Evolutionary conservation across 805 yeast species (phyloP).

Genomic region (Scheffersomyces coipomensis): DNA sequence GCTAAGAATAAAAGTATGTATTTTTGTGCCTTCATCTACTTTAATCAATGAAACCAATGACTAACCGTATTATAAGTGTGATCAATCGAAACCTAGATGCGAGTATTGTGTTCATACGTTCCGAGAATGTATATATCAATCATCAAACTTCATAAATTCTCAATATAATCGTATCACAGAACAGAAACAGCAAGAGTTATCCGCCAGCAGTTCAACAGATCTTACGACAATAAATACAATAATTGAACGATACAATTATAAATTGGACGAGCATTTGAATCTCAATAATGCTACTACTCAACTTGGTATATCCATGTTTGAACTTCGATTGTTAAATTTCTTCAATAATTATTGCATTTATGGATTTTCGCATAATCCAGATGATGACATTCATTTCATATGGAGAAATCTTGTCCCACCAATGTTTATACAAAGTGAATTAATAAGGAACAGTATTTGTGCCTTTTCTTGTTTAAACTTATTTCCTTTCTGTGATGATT

Average conservation of each 20-base stretch:
- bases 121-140: constrained; percentile 6
- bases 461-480: constrained; percentile 23
- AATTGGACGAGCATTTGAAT: too few species aligned
- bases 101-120: constrained; percentile 31
- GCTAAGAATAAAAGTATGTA: constrained; percentile 29
- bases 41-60: too few species aligned
- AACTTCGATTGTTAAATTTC: constrained; percentile 14
- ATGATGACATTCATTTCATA: constrained; percentile 14
- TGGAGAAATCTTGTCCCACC: constrained; percentile 27
- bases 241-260: too few species aligned
- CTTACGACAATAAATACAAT: too few species aligned
- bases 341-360: constrained; percentile 27
- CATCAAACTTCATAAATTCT: not conserved
- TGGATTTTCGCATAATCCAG: constrained; percentile 21
- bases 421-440: constrained; percentile 18
- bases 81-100: constrained; percentile 28
- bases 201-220: too few species aligned
- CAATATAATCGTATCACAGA: too few species aligned
- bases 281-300: constrained; percentile 17
- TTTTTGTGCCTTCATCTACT: constrained; percentile 14
- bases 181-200: too few species aligned
- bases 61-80: constrained; percentile 21
- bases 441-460: constrained; percentile 23
- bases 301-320: constrained; percentile 10
- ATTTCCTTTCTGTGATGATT: too few species aligned